Evolutionary conservation across 2,329 filamentous ascomycete species (phyloP).

Genomic region (Ampelomyces quisqualis): DNA sequence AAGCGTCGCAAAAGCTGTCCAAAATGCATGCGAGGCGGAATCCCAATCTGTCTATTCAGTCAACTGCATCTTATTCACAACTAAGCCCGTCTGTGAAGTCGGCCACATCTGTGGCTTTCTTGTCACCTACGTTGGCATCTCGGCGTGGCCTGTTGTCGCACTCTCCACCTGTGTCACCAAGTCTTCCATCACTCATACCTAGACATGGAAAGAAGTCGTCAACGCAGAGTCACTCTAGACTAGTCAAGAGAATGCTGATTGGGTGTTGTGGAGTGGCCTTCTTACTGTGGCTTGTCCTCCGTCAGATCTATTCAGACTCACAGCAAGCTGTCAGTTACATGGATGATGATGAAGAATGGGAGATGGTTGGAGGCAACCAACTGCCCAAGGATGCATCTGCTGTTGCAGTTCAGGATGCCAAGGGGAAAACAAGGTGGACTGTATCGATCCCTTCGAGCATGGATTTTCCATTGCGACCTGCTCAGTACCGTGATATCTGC

Average conservation of each 20-base stretch:
- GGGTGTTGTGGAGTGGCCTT: constrained; percentile 53
- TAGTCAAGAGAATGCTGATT: constrained; percentile 58
- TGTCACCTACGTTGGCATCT: constrained; percentile 39
- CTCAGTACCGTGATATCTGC: constrained; percentile 70
- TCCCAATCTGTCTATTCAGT: constrained; percentile 50
- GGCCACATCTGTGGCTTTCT: constrained; percentile 39
- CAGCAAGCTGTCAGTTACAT: constrained; percentile 16
- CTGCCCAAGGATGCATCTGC: constrained; percentile 73
- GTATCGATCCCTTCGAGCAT: constrained; percentile 70
- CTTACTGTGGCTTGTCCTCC: constrained; percentile 54
- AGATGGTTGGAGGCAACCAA: constrained; percentile 65
- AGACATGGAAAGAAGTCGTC: constrained; percentile 63
- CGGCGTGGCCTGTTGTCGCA: constrained; percentile 63
- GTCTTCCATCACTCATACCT: constrained; percentile 67
- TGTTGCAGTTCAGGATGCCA: constrained; percentile 66
- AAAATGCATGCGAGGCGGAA: constrained; percentile 52
- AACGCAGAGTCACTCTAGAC: constrained; percentile 55
- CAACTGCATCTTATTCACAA: constrained; percentile 41
- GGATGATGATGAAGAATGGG: constrained; percentile 53
- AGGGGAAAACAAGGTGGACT: constrained; percentile 72
- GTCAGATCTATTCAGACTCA: constrained; percentile 32
- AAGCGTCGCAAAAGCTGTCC: constrained; percentile 37
- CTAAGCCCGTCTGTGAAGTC: constrained; percentile 33
- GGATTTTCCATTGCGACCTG: constrained; percentile 65
- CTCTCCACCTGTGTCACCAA: constrained; percentile 69